Evolutionary conservation across 2,329 filamentous ascomycete genomes (phyloP).

Genomic region (Epichloe bromicola): DNA sequence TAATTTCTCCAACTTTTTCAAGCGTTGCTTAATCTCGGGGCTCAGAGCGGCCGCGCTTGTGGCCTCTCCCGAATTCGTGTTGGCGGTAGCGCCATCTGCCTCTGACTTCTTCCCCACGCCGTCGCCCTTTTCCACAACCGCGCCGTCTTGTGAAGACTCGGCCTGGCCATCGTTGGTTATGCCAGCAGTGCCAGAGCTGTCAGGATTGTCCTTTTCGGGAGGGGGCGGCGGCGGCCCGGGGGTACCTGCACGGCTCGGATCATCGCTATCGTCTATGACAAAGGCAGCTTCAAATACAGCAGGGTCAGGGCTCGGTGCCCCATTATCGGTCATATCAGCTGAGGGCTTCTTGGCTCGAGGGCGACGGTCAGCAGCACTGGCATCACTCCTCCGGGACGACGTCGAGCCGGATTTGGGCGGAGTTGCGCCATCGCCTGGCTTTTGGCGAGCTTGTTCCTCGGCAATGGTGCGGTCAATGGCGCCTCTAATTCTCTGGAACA

Average conservation of each 20-base stretch:
- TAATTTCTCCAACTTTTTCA: conserved; percentile 81
- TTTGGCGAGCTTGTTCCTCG: conserved; percentile 78
- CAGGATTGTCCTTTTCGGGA: conserved; percentile 20
- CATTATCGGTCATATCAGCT: conserved; percentile 24
- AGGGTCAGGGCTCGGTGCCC: conserved; percentile 55
- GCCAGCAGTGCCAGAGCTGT: conserved; percentile 8
- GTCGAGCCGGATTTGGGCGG: conserved; percentile 25
- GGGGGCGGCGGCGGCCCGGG: conserved; percentile 30
- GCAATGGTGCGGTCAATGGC: conserved; percentile 79
- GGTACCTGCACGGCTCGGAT: conserved; percentile 47
- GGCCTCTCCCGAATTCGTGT: not conserved
- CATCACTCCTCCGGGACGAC: conserved; percentile 29
- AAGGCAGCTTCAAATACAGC: conserved; percentile 80
- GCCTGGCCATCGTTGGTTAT: conserved; percentile 9
- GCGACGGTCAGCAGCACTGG: conserved; percentile 11
- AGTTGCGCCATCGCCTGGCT: conserved; percentile 32
- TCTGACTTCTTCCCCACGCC: conserved; percentile 8
- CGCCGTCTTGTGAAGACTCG: conserved; percentile 12
- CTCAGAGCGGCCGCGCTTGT: conserved; percentile 42
- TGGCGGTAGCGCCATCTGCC: conserved; percentile 3
- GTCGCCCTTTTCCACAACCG: conserved; percentile 11
- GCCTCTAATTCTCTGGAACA: conserved; percentile 54
- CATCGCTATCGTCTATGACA: conserved; percentile 72
- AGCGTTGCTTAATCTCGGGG: conserved; percentile 58
- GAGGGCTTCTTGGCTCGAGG: conserved; percentile 27